Percentiles rank a stretch among this genome's conserved stretches.
Conservation (phyloP, 805 yeast species). For the Candida insectorum region DNA sequence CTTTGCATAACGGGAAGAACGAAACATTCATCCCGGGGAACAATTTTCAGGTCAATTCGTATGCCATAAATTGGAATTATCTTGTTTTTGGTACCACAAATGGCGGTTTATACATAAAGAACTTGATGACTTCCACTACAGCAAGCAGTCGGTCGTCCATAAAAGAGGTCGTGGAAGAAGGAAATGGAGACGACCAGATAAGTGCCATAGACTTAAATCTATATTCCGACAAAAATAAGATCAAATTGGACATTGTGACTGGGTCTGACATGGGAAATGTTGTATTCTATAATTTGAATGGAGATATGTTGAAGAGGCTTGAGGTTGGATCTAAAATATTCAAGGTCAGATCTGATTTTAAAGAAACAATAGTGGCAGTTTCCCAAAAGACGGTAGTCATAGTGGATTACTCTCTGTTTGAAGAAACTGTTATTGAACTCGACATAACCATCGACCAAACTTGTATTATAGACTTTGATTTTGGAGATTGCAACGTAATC, state of each 20-base stretch:
- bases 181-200: constrained; percentile 10
- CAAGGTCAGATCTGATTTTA: constrained; percentile 26
- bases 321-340: constrained; percentile 11
- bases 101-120: constrained; percentile 31
- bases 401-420: constrained; percentile 14
- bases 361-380: constrained; percentile 17
- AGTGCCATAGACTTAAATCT: constrained; percentile 17
- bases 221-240: constrained; percentile 21
- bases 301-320: constrained; percentile 12
- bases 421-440: constrained; percentile 3
- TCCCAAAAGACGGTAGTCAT: constrained; percentile 12
- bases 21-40: constrained; percentile 38
- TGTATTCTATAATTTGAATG: constrained; percentile 23
- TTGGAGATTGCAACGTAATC: constrained; percentile 26
- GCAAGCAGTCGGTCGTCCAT: constrained; percentile 19
- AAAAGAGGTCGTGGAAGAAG: constrained; percentile 13
- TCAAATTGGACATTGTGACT: constrained; percentile 23
- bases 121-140: constrained; percentile 30
- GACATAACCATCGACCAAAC: constrained; percentile 3
- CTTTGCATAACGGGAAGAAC: constrained; percentile 31
- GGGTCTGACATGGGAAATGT: constrained; percentile 22
- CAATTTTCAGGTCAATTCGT: constrained; percentile 6
- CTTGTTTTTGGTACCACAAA: constrained; percentile 23
- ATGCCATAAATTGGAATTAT: constrained; percentile 29
- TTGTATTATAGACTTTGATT: constrained; percentile 28